Evolutionary conservation across 345 rosid species (phyloP), one percentile per base, ranked within the genome.

Genomic region (Populus deltoides): DNA sequence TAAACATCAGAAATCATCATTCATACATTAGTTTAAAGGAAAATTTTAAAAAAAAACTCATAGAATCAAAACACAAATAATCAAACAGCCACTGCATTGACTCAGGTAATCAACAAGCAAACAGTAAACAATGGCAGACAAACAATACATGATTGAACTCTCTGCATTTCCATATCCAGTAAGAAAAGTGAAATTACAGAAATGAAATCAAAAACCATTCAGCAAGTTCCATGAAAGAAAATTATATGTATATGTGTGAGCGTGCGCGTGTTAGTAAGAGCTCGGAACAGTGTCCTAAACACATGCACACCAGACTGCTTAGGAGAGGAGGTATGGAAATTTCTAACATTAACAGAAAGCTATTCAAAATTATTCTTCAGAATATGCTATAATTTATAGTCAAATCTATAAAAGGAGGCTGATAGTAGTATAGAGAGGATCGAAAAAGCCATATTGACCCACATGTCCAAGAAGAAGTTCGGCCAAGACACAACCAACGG

Each of bases 401-500:
- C 65, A 59, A 24, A 12, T 24, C 25, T 59, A 47, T 59, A 59
- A 11, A 12, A 59, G 13, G 27, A 24, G 5, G 11, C 51, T 47
- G 51, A 13, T 47, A 15, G 18, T 47, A 15, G 51, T 13, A 47
- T 47, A 47, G 51, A 47, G 51, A 47, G 18, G 51, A 47, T 13
- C 5, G 22, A 8, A 36, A 35, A 35, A 22, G 41, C 15, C 71
- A 8, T 16, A 66, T 8, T 61, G 45, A 74, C 86, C 83, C 68
- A 94, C 98, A 81, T 87, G 97, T 76, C 99, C 97, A 75, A 94
- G 95, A 75, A 96, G 91, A 77, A 94, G 97, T 83, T 96, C 99
- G 24, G 98, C 95, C 89, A 96, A 79, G 73, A 96, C 98, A 81
- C 99, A 94, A 69, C 98, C 99, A 81, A 81, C 92, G 27, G 99